These are phyloP conservation scores for Curvularia lunata DNA, from an alignment of 2,329 filamentous ascomycete species.

Conservation along the genomic window DNA sequence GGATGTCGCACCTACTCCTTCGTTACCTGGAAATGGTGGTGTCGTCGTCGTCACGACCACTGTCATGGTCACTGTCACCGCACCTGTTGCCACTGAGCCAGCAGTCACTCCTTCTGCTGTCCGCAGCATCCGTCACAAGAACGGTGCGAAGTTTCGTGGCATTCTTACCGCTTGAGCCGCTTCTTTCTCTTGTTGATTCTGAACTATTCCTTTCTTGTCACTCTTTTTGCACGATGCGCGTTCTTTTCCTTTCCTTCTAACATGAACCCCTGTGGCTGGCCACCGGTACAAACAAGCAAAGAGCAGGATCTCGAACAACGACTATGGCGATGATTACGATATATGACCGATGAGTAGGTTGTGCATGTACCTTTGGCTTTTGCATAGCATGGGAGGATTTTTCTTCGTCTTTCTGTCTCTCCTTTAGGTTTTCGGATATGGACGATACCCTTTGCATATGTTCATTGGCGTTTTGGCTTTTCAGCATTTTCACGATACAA, in stretches of 20 bases:
- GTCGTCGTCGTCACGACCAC: slow-evolving; percentile 38
- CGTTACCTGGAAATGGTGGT: slow-evolving; percentile 9
- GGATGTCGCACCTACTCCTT: slow-evolving; percentile 16
- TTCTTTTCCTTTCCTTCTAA: slow-evolving; percentile 5
- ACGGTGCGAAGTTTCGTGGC: slow-evolving; percentile 37
- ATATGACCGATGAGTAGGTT: neutral
- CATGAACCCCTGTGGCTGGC: slow-evolving; percentile 13
- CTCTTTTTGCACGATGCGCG: slow-evolving; percentile 2
- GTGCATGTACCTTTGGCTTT: neutral
- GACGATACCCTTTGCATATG: slow-evolving; percentile 28
- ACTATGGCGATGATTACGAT: slow-evolving; percentile 2
- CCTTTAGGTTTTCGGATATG: slow-evolving; percentile 4
- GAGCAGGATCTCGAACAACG: slow-evolving; percentile 2
- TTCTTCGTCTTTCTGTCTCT: neutral
- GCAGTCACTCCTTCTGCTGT: slow-evolving; percentile 5
- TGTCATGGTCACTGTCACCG: slow-evolving; percentile 28
- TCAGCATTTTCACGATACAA: slow-evolving; percentile 1
- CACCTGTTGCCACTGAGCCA: slow-evolving; percentile 7
- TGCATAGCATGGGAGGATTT: slow-evolving; percentile 7
- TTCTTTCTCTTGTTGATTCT: neutral
- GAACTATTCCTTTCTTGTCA: neutral
- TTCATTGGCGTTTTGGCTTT: slow-evolving; percentile 16
- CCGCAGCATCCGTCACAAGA: slow-evolving; percentile 17
- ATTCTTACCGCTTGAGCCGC: slow-evolving; percentile 8
- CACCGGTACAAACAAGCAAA: slow-evolving; percentile 6